phyloP scores from a whole-genome alignment of 805 yeast genomes.

The Yamadazyma philogaea region DNA sequence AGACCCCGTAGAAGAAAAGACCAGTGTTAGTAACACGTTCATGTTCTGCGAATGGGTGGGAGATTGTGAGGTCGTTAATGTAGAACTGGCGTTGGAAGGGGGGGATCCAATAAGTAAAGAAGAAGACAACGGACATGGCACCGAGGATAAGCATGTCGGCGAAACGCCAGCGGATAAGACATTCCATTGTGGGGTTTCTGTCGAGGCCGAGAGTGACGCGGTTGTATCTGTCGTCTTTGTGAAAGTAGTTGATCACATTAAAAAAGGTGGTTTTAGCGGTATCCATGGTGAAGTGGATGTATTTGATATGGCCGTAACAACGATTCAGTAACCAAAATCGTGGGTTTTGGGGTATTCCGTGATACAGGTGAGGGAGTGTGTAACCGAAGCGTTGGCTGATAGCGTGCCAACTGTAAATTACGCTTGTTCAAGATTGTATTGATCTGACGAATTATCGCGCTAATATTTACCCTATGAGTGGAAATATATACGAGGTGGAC shows the following conservation, averaged over 20 bases:
- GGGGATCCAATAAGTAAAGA: slow-evolving; percentile 20
- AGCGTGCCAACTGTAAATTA: neutral
- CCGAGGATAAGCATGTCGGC: slow-evolving; percentile 22
- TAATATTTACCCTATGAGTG: slow-evolving; percentile 2
- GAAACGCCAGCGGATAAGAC: slow-evolving; percentile 25
- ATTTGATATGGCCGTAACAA: too few species aligned
- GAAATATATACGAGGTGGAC: slow-evolving; percentile 14
- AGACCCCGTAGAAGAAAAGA: slow-evolving; percentile 52
- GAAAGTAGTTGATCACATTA: slow-evolving; percentile 20
- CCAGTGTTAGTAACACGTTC: slow-evolving; percentile 65
- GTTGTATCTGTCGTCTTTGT: slow-evolving; percentile 21
- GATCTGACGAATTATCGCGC: neutral
- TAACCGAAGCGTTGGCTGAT: neutral
- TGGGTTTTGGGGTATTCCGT: too few species aligned
- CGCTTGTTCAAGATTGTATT: neutral
- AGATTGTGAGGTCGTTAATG: slow-evolving; percentile 70
- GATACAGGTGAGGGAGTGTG: too few species aligned
- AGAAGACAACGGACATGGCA: slow-evolving; percentile 21
- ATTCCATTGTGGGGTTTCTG: slow-evolving; percentile 11
- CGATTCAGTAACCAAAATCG: too few species aligned
- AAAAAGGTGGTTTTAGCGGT: slow-evolving; percentile 13
- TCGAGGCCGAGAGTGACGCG: slow-evolving; percentile 28
- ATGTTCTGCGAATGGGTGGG: slow-evolving; percentile 74
- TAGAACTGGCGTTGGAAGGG: slow-evolving; percentile 82
- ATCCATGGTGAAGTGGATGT: slow-evolving; percentile 10